These are phyloP conservation scores for Coniochaeta ligniaria DNA, from an alignment of 2,329 filamentous ascomycete genomes.

Conservation along the genomic window DNA sequence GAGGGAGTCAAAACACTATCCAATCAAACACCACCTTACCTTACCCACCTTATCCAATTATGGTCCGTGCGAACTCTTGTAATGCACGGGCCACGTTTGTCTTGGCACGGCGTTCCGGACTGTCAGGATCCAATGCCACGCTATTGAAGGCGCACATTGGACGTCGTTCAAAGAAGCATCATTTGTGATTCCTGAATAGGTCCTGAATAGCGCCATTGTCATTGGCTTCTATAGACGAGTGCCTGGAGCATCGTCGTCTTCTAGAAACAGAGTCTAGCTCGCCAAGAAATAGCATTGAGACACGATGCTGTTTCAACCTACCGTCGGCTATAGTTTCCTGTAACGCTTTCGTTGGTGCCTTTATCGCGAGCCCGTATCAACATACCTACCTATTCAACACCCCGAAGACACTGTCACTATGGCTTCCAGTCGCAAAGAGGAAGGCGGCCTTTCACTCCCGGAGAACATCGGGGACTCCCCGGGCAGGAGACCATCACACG, in stretches of 20 bases:
- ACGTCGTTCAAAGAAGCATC: background rate
- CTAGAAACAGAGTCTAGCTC: background rate
- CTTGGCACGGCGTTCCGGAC: background rate
- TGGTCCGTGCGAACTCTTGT: background rate
- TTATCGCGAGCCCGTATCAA: background rate
- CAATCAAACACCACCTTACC: background rate
- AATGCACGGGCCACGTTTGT: background rate
- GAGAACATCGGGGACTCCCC: background rate
- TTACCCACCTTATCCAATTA: background rate
- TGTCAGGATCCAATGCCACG: background rate
- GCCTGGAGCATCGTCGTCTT: background rate
- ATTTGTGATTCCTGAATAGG: background rate
- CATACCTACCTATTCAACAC: background rate
- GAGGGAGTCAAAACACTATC: too few relatives aligned
- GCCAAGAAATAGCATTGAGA: background rate
- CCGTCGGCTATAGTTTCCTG: background rate
- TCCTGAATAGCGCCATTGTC: background rate
- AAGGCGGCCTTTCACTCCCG: background rate
- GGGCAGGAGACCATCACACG: slow-evolving; percentile 33
- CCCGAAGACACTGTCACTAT: background rate
- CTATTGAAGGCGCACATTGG: background rate
- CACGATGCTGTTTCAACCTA: background rate
- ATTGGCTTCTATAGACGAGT: background rate
- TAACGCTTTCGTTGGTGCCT: background rate
- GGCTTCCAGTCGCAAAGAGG: background rate